Base-by-base conservation (phyloP, 108 stramenopile species). In the Cyclotella atomus region DNA sequence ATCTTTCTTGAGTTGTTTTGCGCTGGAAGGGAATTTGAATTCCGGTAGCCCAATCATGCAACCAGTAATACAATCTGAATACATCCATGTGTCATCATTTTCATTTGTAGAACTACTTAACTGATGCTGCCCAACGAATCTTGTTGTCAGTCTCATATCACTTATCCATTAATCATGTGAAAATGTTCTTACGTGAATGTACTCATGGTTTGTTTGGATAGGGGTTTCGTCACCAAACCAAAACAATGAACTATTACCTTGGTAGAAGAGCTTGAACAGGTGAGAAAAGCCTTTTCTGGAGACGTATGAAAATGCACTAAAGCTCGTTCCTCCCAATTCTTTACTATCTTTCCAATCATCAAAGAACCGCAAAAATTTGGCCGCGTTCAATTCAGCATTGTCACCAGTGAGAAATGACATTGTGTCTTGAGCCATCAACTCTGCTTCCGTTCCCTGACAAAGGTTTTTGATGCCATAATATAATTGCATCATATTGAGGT, bases 1-100 rank as follows among this genome's bases (percentile, higher is more conserved):
- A 64, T 88, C 87, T 59, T 69, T 60, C 27, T 30, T 54, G 14
- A 88, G 62, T 55, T 84, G 38, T 41, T 84, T 84, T 17, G 83
- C 79, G 45, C 62, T 63, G 4, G 70, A 59, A 28, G 85, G 85
- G 24, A 49, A 49, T 41, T 41, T n/a, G n/a, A n/a, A n/a, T n/a
- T n/a, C n/a, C n/a, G n/a, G n/a, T n/a, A n/a, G n/a, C n/a, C n/a
- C n/a, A n/a, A n/a, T n/a, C n/a, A n/a, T n/a, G n/a, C n/a, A n/a
- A n/a, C n/a, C n/a, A n/a, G n/a, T n/a, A n/a, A n/a, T n/a, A n/a
- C n/a, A n/a, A n/a, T n/a, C n/a, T n/a, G n/a, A n/a, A n/a, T n/a
- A n/a, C n/a, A n/a, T n/a, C n/a, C n/a, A n/a, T n/a, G n/a, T n/a
- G n/a, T n/a, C n/a, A n/a, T n/a, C n/a, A n/a, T n/a, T n/a, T n/a